phyloP scores from a whole-genome alignment of 2,329 filamentous ascomycete genomes.

The Dactylellina leptospora region DNA sequence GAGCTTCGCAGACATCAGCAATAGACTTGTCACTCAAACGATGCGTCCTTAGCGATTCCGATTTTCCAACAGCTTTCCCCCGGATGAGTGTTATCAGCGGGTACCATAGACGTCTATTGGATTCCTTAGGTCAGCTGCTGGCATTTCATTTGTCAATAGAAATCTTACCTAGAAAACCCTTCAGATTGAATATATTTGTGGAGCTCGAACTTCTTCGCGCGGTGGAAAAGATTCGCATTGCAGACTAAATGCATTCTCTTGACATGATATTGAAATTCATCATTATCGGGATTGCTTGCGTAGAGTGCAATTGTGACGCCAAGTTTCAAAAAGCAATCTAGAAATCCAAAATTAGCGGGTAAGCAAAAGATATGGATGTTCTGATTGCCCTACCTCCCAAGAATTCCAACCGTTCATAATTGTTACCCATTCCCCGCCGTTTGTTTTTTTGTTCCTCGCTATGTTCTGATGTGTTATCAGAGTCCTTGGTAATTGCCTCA shows the following conservation, averaged over 20 bases:
- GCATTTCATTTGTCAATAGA: background rate
- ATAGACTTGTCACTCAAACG: constrained; percentile 84
- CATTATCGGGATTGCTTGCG: constrained; percentile 75
- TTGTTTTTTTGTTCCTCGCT: constrained; percentile 74
- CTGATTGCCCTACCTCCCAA: constrained; percentile 66
- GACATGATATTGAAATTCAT: constrained; percentile 88
- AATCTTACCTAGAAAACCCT: constrained; percentile 72
- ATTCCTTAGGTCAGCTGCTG: constrained; percentile 1
- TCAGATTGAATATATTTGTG: constrained; percentile 83
- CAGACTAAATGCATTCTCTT: constrained; percentile 89
- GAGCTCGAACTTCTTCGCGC: constrained; percentile 72
- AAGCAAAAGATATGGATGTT: background rate
- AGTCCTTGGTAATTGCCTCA: constrained; percentile 92
- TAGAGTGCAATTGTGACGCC: constrained; percentile 87
- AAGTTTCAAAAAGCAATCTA: constrained; percentile 92
- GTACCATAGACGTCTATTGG: constrained; percentile 76
- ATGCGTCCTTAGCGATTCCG: constrained; percentile 67
- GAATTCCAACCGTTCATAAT: constrained; percentile 94
- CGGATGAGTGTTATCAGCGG: constrained; percentile 77
- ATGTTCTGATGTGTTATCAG: constrained; percentile 81
- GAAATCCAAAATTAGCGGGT: background rate
- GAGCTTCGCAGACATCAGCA: constrained; percentile 91
- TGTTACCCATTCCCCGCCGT: constrained; percentile 86
- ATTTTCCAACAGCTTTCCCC: constrained; percentile 70
- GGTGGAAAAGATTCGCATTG: constrained; percentile 87